Evolutionary conservation across 306 rosid genomes (phyloP), one percentile per base, ranked within the genome.

Genomic region (Parietaria judaica): DNA sequence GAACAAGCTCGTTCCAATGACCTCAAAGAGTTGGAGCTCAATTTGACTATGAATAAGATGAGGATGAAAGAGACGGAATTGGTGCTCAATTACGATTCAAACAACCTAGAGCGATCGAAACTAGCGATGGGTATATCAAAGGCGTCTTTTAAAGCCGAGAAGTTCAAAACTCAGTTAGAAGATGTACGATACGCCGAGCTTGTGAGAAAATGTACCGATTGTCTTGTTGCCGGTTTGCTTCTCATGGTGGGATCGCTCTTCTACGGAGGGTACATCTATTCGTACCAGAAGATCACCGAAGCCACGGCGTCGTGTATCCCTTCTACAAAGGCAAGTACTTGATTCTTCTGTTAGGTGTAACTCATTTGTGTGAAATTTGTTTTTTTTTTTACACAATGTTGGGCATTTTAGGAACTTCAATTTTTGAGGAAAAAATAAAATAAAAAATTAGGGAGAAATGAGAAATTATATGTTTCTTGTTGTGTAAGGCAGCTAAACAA

Each of bases 1-100:
- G 95, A 88, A 79, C 96, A 85, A 68, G 47, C 78, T 36, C 95
- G 86, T 64, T 80, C 86, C 13, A 92, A 92, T 68, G 81, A 83
- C 60, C 96, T 92, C 49, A 88, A 88, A 76, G 49, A 47, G 50
- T 6, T 75, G 64, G 90, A 84, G 76, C 82, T 88, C 70, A 55
- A 73, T 71, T 84, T 88, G 72, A 38, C 56, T 56, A 57, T 82
- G 88, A 23, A 66, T 65, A 71, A 45, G 11, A 13, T 88, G 79
- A 66, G 71, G 65, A 58, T 84, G 74, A 82, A 80, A 70, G 79
- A 80, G 82, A 73, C 77, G 14, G 73, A 73, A 13, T 60, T 92
- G 67, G 82, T 76, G 44, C 84, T 84, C 48, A 38, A 69, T 62
- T 69, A 23, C 7, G 89, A 84, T 61, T 75, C 65, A 13, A 85